Percentiles rank a stretch among this genome's conserved stretches.
Conservation (phyloP, 2,329 filamentous ascomycete genomes). For the Dothistroma pini region DNA sequence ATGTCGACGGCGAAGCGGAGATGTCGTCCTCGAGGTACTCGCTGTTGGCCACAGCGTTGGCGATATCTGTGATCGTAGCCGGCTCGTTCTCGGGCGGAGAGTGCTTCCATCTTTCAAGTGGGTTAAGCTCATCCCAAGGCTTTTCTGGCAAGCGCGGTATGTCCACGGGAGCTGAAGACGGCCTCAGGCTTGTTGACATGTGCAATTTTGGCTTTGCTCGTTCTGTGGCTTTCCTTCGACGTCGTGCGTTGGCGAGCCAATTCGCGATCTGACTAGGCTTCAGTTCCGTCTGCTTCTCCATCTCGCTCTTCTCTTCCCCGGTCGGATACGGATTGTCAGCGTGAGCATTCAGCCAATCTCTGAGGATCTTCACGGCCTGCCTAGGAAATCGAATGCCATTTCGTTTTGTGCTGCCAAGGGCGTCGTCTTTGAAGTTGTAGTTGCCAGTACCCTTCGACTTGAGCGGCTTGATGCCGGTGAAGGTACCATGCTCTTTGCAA, state of each 20-base stretch:
- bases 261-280: constrained; percentile 82
- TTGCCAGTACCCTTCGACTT: constrained; percentile 22
- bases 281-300: constrained; percentile 75
- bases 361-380: constrained; percentile 74
- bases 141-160: constrained; percentile 57
- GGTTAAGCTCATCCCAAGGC: constrained; percentile 52
- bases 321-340: constrained; percentile 81
- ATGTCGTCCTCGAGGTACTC: constrained; percentile 27
- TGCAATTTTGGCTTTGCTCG: constrained; percentile 37
- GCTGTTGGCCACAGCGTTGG: constrained; percentile 51
- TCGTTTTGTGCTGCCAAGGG: constrained; percentile 34
- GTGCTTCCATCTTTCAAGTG: constrained; percentile 65
- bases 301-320: constrained; percentile 76
- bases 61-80: constrained; percentile 61
- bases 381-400: constrained; percentile 73
- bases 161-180: constrained; percentile 63
- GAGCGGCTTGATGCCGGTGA: constrained; percentile 34
- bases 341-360: constrained; percentile 79
- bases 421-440: constrained; percentile 27
- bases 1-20: constrained; percentile 31
- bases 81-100: constrained; percentile 68
- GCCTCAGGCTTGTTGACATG: constrained; percentile 62
- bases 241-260: constrained; percentile 86
- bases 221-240: constrained; percentile 69
- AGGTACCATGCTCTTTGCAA: constrained; percentile 31